Base-by-base conservation (phyloP, 257 asterid genomes). In the Cynanchum wilfordii region DNA sequence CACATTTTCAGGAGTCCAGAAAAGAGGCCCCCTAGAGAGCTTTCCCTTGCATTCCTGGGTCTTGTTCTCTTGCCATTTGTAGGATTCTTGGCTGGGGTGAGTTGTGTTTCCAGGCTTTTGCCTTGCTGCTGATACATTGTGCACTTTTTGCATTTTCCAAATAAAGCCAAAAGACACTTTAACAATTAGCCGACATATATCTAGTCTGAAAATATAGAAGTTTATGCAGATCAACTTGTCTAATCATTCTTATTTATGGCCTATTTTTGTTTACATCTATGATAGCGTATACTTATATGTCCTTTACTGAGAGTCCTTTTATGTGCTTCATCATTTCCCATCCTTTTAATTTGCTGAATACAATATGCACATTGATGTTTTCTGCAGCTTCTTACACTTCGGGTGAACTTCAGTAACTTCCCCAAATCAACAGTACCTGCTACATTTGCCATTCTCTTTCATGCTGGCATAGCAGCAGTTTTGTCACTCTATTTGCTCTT, bases 1-100 rank as follows among this genome's bases (percentile, higher is more conserved):
- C 99, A 95, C 89, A 87, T 90, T 66, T 95, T 92, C 73, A 87
- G 97, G 85, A 84, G 76, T 81, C 97, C 97, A 76, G 98, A 92
- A 72, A 92, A 92, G 80, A 86, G 87, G 57, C 97, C 99, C 66
- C 88, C 94, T 51, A 84, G 74, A 70, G 84, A 89, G 86, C 98
- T 95, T 64, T 92, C 97, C 52, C 82, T 86, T 81, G 85, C 80
- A 33, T 95, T 92, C 96, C 80, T 78, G 82, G 98, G 86, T 69
- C 83, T 95, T 40, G 96, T 92, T 81, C 74, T 87, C 81, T 30
- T 92, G 74, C 98, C 99, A 55, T 78, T 95, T 33, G 5, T 87
- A 15, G 99, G 97, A 73, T 90, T 95, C 86, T 79, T 92, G 85
- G 89, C 82, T 82, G 98, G 98, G 96, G 98, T 93, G 80, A 73